Evolutionary conservation across 169 alveolate species (phyloP).

Genomic region (Eimeria nieschulzi): DNA sequence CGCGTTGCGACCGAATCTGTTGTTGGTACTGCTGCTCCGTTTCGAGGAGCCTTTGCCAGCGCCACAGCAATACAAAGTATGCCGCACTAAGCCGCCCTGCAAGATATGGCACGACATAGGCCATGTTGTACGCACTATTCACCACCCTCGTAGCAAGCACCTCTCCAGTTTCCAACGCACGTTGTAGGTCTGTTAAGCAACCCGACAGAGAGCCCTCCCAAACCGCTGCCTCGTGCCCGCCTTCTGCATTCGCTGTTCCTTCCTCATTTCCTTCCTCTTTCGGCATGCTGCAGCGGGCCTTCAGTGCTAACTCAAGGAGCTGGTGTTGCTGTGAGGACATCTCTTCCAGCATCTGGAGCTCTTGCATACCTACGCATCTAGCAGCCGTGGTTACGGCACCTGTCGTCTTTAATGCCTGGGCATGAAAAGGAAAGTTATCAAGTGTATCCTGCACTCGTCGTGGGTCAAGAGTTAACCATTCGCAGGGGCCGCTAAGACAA

Average conservation of each 20-base stretch:
- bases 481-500: conserved; percentile 37
- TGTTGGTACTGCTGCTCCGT: conserved; percentile 40
- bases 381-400: background rate
- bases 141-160: conserved; percentile 6
- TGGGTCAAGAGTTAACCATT: conserved; percentile 61
- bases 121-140: conserved; percentile 55
- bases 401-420: background rate
- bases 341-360: conserved; percentile 2
- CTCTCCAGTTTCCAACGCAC: background rate
- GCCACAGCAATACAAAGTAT: conserved; percentile 51
- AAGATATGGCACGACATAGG: conserved; percentile 63
- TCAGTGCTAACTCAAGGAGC: conserved; percentile 6
- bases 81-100: conserved; percentile 71
- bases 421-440: conserved; percentile 37
- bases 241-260: background rate
- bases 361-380: no score
- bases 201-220: conserved; percentile 1
- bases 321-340: background rate
- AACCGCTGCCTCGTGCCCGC: background rate
- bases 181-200: conserved; percentile 3
- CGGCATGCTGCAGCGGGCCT: conserved; percentile 36
- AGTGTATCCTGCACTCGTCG: conserved; percentile 53
- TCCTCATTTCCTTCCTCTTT: background rate
- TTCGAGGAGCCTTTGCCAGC: conserved; percentile 57
- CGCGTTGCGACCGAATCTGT: conserved; percentile 35